Evolutionary conservation across 495 filamentous ascomycete genomes (phyloP), one percentile per base, ranked within the genome.

Genomic region (Monascus purpureus): DNA sequence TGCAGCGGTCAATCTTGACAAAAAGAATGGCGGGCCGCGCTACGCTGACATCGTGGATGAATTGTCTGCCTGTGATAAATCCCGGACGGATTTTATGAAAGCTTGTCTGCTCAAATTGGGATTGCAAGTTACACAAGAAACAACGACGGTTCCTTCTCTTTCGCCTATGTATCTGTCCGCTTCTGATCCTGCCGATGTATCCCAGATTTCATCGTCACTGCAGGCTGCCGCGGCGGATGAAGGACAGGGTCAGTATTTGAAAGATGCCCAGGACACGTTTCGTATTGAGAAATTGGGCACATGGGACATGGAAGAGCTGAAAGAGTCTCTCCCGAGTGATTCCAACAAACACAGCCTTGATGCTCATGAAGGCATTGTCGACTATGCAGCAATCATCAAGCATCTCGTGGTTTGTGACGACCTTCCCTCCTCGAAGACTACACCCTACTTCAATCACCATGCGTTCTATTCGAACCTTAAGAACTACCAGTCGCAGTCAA

Each of bases 361-460:
- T 4, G 17, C 3, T 9, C 8, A 52, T 27, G 68, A 80, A 35
- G 77, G 72, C 24, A 76, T 82, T 17, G 47, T 82, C 39, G 80
- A 93, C 40, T 86, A 88, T 61, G 71, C 72, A 44, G 58, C 69
- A 12, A 60, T 93, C 26, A 58, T 73, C 25, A 94, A 96, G 46
- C 69, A 63, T 16, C 64, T 86, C 15, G 59, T 78, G 1, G 75
- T 95, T 36, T 72, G 81, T 28, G 60, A 63, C 5, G 67, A 67
- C n/a, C 65, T 73, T 33, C 88, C 87, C 6, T 63, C 73, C 17
- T 66, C 65, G 9, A 80, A 80, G 47, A 70, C 80, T 25, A 94
- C 86, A 0, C 88, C 90, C 0, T 80, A 76, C 44, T 95, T 96
- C 59, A 82, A 90, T 42, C 85, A 96, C 46, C 52, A 76, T 36